Evolutionary conservation across 2,329 filamentous ascomycete species (phyloP).

Genomic region (Ceratocystis colombiana): DNA sequence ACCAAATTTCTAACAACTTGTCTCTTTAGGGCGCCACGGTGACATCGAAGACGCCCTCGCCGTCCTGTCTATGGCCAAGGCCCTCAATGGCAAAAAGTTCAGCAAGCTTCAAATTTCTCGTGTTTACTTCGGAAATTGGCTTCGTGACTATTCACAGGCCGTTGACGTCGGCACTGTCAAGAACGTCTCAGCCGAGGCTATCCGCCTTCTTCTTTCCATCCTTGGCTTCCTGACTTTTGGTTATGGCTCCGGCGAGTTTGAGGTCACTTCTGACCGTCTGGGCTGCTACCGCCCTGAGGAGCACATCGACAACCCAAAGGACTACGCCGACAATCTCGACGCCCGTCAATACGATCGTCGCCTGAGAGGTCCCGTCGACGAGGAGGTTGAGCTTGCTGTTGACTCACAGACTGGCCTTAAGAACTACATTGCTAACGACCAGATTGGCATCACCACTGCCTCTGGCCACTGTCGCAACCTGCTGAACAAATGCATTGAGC

Average conservation of each 20-base stretch:
- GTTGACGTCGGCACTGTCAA: slow-evolving; percentile 90
- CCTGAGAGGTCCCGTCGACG: slow-evolving; percentile 72
- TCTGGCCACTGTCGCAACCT: slow-evolving; percentile 65
- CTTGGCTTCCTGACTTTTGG: slow-evolving; percentile 83
- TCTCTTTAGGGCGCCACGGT: slow-evolving; percentile 59
- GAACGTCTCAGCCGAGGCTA: slow-evolving; percentile 79
- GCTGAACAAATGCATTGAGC: slow-evolving; percentile 62
- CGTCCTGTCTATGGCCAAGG: slow-evolving; percentile 50
- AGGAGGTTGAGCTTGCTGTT: slow-evolving; percentile 65
- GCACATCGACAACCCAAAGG: slow-evolving; percentile 66
- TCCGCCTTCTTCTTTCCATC: slow-evolving; percentile 78
- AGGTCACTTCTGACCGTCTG: slow-evolving; percentile 69
- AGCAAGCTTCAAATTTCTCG: slow-evolving; percentile 77
- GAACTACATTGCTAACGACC: slow-evolving; percentile 88
- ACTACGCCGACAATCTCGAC: slow-evolving; percentile 84
- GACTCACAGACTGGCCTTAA: slow-evolving; percentile 71
- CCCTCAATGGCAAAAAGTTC: slow-evolving; percentile 62
- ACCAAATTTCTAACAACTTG: neutral
- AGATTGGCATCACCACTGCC: slow-evolving; percentile 67
- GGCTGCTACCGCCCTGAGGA: slow-evolving; percentile 72
- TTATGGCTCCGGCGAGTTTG: slow-evolving; percentile 77
- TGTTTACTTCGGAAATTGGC: slow-evolving; percentile 95
- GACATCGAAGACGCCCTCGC: slow-evolving; percentile 90
- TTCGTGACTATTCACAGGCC: slow-evolving; percentile 85
- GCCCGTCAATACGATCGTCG: slow-evolving; percentile 71